A percentile compares a stretch with the other conserved stretches of the same genome.
Conservation (phyloP, 257 asterid species). For the Solanum pimpinellifolium region DNA sequence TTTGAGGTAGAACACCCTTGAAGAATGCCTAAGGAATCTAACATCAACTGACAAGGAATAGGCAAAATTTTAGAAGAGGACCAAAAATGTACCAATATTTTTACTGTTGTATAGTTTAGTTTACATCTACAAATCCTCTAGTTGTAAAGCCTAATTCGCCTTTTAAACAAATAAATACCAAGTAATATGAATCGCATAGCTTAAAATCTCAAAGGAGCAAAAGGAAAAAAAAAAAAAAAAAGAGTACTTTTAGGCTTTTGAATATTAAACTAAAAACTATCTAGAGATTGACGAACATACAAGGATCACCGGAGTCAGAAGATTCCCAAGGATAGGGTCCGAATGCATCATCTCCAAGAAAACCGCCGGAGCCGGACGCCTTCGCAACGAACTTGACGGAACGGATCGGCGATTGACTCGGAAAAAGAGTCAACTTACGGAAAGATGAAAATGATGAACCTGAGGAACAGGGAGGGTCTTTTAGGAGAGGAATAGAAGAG, state of each 20-base stretch:
- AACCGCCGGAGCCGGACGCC: slow-evolving; percentile 43
- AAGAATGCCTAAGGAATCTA: background rate
- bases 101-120: too few species aligned
- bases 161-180: background rate
- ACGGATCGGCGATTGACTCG: slow-evolving; percentile 16
- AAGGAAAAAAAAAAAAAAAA: background rate
- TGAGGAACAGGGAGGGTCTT: slow-evolving; percentile 23
- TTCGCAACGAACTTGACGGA: slow-evolving; percentile 24
- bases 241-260: background rate
- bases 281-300: slow-evolving; percentile 17
- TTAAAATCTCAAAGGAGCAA: background rate
- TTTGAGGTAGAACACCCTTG: background rate
- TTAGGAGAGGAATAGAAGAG: slow-evolving; percentile 26
- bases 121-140: background rate
- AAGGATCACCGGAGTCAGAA: slow-evolving; percentile 31
- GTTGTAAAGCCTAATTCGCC: background rate
- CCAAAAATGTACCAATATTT: too few species aligned
- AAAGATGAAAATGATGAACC: slow-evolving; percentile 10
- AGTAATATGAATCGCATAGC: background rate
- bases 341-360: slow-evolving; percentile 55
- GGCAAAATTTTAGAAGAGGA: too few species aligned
- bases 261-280: background rate
- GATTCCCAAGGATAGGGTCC: slow-evolving; percentile 87
- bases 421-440: background rate
- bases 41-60: background rate